A percentile compares a stretch with the other conserved stretches of the same genome.
These are phyloP conservation scores for Boletales sp. DNA, from an alignment of 768 basidiomycete genomes.

Conservation along the genomic window DNA sequence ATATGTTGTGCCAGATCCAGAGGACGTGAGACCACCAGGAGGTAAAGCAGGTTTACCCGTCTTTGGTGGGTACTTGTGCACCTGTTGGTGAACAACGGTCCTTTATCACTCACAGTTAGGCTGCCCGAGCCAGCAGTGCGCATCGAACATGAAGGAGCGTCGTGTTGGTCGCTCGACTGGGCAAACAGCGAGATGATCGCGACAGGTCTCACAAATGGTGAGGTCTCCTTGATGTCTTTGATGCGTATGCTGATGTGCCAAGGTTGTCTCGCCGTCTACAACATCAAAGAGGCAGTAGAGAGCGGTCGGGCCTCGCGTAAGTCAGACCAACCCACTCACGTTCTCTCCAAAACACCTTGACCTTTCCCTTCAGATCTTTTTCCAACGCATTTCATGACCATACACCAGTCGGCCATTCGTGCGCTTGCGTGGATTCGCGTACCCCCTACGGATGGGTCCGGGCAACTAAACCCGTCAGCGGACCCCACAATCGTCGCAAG, in stretches of 20 bases:
- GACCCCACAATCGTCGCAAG: slow-evolving; percentile 75
- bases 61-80: slow-evolving; percentile 42
- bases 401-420: slow-evolving; percentile 80
- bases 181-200: slow-evolving; percentile 81
- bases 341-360: neutral
- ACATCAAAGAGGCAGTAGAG: slow-evolving; percentile 45
- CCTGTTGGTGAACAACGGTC: neutral
- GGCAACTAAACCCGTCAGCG: slow-evolving; percentile 40
- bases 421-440: slow-evolving; percentile 71
- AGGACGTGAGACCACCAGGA: slow-evolving; percentile 36
- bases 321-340: neutral
- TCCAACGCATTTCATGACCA: slow-evolving; percentile 68
- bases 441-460: slow-evolving; percentile 52
- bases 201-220: slow-evolving; percentile 83
- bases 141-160: slow-evolving; percentile 71
- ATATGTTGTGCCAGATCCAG: slow-evolving; percentile 77
- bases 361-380: slow-evolving; percentile 36
- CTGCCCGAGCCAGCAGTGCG: slow-evolving; percentile 62
- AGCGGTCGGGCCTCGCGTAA: slow-evolving; percentile 31
- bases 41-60: slow-evolving; percentile 36
- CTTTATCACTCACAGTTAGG: slow-evolving; percentile 40
- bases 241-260: neutral
- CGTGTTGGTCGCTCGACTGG: slow-evolving; percentile 87
- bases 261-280: slow-evolving; percentile 59
- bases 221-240: neutral